These are phyloP conservation scores for Umbelopsis sp. DNA, from an alignment of 371 early-diverging fungal species.

Conservation along the genomic window DNA sequence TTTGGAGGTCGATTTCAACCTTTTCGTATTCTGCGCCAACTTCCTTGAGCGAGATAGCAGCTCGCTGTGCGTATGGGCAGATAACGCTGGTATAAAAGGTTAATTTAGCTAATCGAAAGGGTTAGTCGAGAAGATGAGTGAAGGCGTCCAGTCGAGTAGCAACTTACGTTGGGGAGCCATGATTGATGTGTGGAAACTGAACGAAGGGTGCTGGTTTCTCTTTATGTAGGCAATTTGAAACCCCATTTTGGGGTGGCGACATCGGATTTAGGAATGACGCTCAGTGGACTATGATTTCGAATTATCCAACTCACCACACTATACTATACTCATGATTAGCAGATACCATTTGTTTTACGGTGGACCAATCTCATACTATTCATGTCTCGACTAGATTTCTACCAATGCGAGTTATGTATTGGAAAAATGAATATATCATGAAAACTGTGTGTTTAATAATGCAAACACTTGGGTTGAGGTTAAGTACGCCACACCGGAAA, in stretches of 20 bases:
- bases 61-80: slow-evolving; percentile 71
- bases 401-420: too few relatives aligned
- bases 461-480: too few relatives aligned
- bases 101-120: slow-evolving; percentile 29
- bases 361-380: too few relatives aligned
- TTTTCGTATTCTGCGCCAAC: slow-evolving; percentile 48
- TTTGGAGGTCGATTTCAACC: slow-evolving; percentile 62
- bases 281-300: background rate
- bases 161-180: slow-evolving; percentile 3
- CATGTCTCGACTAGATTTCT: too few relatives aligned
- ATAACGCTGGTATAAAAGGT: slow-evolving; percentile 54
- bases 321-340: background rate
- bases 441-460: too few relatives aligned
- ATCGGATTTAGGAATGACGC: slow-evolving; percentile 1
- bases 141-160: too few relatives aligned
- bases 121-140: background rate
- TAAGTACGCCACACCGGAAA: too few relatives aligned
- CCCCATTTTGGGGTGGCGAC: slow-evolving; percentile 10
- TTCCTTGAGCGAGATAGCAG: slow-evolving; percentile 57
- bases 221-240: background rate
- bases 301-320: background rate
- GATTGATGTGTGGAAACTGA: background rate
- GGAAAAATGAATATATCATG: too few relatives aligned
- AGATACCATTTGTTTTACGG: too few relatives aligned
- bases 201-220: background rate